phyloP scores from a whole-genome alignment of 106 monocot species.

The Amphibolis antarctica region DNA sequence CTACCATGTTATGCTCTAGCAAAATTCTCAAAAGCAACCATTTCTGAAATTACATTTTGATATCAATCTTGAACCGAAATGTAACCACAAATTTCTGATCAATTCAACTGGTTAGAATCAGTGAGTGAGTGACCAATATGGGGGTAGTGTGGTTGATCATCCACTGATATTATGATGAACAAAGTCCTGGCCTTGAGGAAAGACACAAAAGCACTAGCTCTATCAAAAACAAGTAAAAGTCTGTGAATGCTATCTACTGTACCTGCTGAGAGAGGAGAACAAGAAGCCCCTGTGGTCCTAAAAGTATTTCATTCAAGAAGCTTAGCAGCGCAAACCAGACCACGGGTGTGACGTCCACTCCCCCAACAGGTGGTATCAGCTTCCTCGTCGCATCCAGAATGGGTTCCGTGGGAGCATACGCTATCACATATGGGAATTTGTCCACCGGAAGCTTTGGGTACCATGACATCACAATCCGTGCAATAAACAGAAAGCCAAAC shows the following conservation, averaged over 20 bases:
- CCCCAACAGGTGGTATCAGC: constrained; percentile 72
- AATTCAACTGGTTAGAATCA: too few species aligned
- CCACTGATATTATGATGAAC: too few species aligned
- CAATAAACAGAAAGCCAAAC: constrained; percentile 64
- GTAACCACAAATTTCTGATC: too few species aligned
- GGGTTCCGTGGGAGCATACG: constrained; percentile 78
- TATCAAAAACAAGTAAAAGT: neutral
- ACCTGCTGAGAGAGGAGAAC: constrained; percentile 68
- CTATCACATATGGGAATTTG: constrained; percentile 70
- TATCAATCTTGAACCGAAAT: too few species aligned
- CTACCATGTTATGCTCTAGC: too few species aligned
- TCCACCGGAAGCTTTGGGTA: constrained; percentile 75
- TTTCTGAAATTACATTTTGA: too few species aligned
- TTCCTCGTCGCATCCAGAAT: constrained; percentile 49
- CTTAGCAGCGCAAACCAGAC: constrained; percentile 85
- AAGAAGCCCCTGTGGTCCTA: constrained; percentile 70
- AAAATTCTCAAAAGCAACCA: too few species aligned
- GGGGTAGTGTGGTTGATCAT: too few species aligned
- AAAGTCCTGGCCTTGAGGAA: too few species aligned
- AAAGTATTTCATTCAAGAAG: constrained; percentile 74
- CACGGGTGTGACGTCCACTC: constrained; percentile 83
- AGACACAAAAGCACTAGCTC: too few species aligned
- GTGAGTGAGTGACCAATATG: too few species aligned
- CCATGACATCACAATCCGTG: constrained; percentile 87
- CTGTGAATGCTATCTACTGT: constrained; percentile 8